Conservation (phyloP, 495 filamentous ascomycete genomes). For the Lophiotrema nucula region DNA sequence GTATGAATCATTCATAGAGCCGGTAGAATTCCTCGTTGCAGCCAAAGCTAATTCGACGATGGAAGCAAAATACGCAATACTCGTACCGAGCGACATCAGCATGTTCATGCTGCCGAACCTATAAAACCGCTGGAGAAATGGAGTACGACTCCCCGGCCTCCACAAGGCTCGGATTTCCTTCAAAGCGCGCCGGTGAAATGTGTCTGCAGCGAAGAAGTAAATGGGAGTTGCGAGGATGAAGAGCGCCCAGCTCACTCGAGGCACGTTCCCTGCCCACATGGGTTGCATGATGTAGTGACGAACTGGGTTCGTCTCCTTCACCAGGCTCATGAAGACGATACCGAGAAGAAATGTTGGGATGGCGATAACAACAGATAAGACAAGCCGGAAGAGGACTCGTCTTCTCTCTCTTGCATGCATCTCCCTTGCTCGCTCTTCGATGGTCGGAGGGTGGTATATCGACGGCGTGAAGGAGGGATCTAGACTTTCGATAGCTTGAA, state of each 20-base stretch:
- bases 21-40: constrained; percentile 47
- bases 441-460: constrained; percentile 75
- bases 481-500: constrained; percentile 61
- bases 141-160: constrained; percentile 74
- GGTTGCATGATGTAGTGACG: constrained; percentile 66
- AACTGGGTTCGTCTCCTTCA: constrained; percentile 55
- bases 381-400: constrained; percentile 52
- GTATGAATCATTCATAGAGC: constrained; percentile 51
- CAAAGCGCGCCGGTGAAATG: constrained; percentile 75
- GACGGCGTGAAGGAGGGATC: constrained; percentile 63
- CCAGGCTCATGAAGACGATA: constrained; percentile 85
- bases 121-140: constrained; percentile 75
- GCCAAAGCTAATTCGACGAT: constrained; percentile 74
- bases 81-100: constrained; percentile 84
- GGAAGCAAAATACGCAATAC: constrained; percentile 83
- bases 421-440: constrained; percentile 77
- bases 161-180: constrained; percentile 80
- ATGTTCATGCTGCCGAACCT: constrained; percentile 97
- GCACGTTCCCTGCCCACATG: constrained; percentile 70
- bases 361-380: constrained; percentile 68
- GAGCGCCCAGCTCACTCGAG: constrained; percentile 75
- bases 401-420: constrained; percentile 44
- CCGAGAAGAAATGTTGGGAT: constrained; percentile 90
- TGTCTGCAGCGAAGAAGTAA: constrained; percentile 83
- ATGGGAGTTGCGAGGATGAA: constrained; percentile 86